phyloP scores from a whole-genome alignment of 768 basidiomycete species.

The Pholiota microspora region DNA sequence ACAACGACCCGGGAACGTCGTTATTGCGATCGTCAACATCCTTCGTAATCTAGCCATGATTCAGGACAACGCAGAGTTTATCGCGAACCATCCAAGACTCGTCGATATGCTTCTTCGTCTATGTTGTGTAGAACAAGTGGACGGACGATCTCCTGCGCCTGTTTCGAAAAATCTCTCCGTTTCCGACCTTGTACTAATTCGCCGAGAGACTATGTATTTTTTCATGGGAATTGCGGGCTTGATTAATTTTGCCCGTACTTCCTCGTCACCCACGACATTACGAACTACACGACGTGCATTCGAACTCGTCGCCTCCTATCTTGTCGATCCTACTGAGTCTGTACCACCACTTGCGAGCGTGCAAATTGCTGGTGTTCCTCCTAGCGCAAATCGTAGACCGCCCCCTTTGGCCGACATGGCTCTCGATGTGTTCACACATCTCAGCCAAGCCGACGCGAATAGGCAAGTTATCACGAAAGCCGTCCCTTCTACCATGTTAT shows the following conservation, averaged over 20 bases:
- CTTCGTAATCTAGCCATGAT: conserved; percentile 84
- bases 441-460: conserved; percentile 76
- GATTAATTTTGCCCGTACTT: conserved; percentile 44
- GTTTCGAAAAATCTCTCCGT: conserved; percentile 63
- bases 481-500: conserved; percentile 57
- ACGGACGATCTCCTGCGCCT: conserved; percentile 36
- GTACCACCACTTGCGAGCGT: conserved; percentile 59
- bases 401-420: conserved; percentile 68
- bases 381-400: conserved; percentile 44
- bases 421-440: conserved; percentile 81
- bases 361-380: conserved; percentile 48
- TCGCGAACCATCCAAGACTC: conserved; percentile 63
- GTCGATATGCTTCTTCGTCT: conserved; percentile 68
- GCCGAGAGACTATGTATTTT: conserved; percentile 75
- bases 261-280: conserved; percentile 38
- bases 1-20: conserved; percentile 66
- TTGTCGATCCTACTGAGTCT: conserved; percentile 68
- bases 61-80: conserved; percentile 64
- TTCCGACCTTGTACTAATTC: conserved; percentile 65
- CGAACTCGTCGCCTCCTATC: conserved; percentile 69
- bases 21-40: conserved; percentile 73
- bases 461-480: conserved; percentile 66
- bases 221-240: conserved; percentile 58
- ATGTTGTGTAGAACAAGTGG: conserved; percentile 45
- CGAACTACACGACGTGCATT: conserved; percentile 59